Base-by-base conservation (phyloP, 768 basidiomycete species). In the Lentinula lateritia region DNA sequence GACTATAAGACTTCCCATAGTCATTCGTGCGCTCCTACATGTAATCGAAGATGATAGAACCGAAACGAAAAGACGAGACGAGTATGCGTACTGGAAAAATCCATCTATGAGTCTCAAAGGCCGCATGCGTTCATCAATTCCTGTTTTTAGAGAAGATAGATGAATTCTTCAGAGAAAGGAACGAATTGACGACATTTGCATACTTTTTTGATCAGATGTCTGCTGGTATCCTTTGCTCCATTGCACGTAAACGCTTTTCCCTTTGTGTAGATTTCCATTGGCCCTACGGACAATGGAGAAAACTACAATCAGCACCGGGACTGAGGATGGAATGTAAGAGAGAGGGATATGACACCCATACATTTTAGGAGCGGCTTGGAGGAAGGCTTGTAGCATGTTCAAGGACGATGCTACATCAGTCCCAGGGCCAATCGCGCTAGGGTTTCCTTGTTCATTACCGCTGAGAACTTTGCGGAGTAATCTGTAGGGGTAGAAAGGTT, bases 41-140 rank as follows among this genome's bases (percentile, higher is more conserved):
- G 1, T 5, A 34, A 18, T 36, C 9, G 13, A 13, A 32, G 2
- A 59, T 8, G 8, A 76, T 80, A 43, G 7, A 60, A 36, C 39
- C 13, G n/a, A 41, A 64, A 52, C 23, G 53, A 34, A 50, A 52
- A 1, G 28, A 28, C 34, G 9, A 41, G 13, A 36, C 34, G 6
- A 3, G 34, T 45, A 16, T 23, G 12, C 35, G 9, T 55, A 80
- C 80, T 81, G 80, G 62, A 75, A 80, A 56, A 72, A 74, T 0
- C 80, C 80, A 15, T 73, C 75, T 66, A 79, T 73, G 1, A 82
- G 52, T 38, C 78, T 74, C 2, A 82, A 69, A 1, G 74, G 73
- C 7, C 61, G 54, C 35, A 72, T 70, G 2, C 38, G 45, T 0
- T 34, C n/a, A 61, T 52, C 52, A 28, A 35, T 52, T 13, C 38